A percentile compares a stretch with the other conserved stretches of the same genome.
phyloP scores from a whole-genome alignment of 2,329 filamentous ascomycete species.

The Biscogniauxia marginata region DNA sequence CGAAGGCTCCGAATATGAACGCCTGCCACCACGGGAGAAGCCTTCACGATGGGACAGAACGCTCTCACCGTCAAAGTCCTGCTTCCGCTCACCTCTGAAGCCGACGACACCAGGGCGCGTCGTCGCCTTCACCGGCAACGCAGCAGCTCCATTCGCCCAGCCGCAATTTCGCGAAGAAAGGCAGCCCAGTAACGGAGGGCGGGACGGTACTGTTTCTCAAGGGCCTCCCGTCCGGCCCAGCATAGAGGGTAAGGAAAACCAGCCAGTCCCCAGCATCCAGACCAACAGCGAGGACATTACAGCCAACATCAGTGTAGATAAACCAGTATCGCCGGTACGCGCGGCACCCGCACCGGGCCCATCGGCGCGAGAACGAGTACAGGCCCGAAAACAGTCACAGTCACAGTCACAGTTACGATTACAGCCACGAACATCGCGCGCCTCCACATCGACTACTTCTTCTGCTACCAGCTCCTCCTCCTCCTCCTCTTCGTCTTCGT shows the following conservation, averaged over 20 bases:
- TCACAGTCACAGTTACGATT: background rate
- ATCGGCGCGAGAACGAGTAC: background rate
- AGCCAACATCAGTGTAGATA: constrained; percentile 2
- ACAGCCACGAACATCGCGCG: background rate
- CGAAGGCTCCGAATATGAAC: constrained; percentile 40
- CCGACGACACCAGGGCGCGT: constrained; percentile 57
- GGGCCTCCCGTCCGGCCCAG: constrained; percentile 15
- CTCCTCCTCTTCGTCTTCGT: background rate
- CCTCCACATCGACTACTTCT: background rate
- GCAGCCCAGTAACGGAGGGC: constrained; percentile 14
- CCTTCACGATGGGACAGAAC: constrained; percentile 49
- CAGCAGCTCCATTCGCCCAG: constrained; percentile 45
- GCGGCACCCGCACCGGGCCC: background rate
- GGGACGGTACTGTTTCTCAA: constrained; percentile 10
- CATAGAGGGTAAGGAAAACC: constrained; percentile 35
- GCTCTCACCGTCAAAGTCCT: constrained; percentile 57
- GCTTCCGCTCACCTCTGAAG: constrained; percentile 56
- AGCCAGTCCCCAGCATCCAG: constrained; percentile 22
- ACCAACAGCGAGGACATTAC: constrained; percentile 2
- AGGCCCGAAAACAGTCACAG: background rate
- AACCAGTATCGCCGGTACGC: background rate
- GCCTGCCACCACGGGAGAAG: constrained; percentile 40
- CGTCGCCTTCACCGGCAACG: constrained; percentile 56
- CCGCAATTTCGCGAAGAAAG: constrained; percentile 30
- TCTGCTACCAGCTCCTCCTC: background rate